Evolutionary conservation across 495 filamentous ascomycete genomes (phyloP), one percentile per base, ranked within the genome.

Genomic region (Halenospora varia): DNA sequence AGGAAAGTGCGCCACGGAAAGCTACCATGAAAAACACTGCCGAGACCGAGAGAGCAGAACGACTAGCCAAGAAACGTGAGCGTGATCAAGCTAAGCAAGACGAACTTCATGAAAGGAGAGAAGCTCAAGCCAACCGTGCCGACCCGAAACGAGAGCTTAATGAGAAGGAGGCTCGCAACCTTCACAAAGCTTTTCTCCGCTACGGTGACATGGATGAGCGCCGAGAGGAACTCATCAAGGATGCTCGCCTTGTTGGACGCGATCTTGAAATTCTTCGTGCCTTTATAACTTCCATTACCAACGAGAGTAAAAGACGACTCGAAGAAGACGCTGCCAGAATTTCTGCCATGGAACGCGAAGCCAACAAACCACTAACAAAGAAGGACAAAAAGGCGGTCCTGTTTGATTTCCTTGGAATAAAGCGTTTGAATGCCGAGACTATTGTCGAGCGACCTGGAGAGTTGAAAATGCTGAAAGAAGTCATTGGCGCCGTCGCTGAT

Each of bases 321-420:
- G 78, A 82, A 47, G 88, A 90, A 48, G 89, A 95, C 42, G 68
- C 77, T 13, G 73, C 77, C 4, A 74, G 80, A 54, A 70, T 88
- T 18, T 80, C 82, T 24, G 77, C 77, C 2, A 67, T 85, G 48
- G 85, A 90, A 71, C 81, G 82, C 48, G 79, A 84, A 52, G 76
- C 82, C 0, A 86, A 87, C 65, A 89, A 90, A 65, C 79, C 84
- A 8, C 61, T 88, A 2, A 96, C 92, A 0, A 97, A 97, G 74
- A 98, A 97, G 67, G 93, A 97, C 66, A 90, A 88, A 70, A 97
- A 97, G 65, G 93, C 95, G 0, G 90, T 97, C 17, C 75, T 97
- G 42, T 96, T 99, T 60, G 90, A 96, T 62, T 94, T 89, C 68
- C 85, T 88, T 26, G 91, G 90, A 35, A 89, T 96, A 20, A 92